A percentile compares a stretch with the other conserved stretches of the same genome.
These are phyloP conservation scores for Herpetomonas tarakana DNA, from an alignment of 208 protist species.

Conservation along the genomic window DNA sequence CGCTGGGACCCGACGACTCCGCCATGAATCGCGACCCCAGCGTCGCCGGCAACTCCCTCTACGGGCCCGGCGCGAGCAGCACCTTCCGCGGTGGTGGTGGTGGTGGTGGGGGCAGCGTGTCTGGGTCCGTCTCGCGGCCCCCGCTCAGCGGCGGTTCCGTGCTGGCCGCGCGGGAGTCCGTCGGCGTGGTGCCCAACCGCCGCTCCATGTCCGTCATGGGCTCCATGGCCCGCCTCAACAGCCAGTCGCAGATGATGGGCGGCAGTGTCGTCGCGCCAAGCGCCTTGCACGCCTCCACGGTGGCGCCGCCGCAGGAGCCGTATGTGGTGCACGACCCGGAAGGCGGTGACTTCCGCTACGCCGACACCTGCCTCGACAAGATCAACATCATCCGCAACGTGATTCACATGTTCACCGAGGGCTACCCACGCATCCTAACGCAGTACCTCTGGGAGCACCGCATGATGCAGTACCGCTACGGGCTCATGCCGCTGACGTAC, in stretches of 20 bases:
- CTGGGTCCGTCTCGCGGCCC: slow-evolving; percentile 10
- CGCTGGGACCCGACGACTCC: slow-evolving; percentile 27
- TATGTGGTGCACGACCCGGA: slow-evolving; percentile 81
- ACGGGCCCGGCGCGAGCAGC: slow-evolving; percentile 2
- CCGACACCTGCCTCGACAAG: slow-evolving; percentile 39
- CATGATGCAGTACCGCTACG: slow-evolving; percentile 69
- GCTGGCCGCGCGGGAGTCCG: slow-evolving; percentile 49
- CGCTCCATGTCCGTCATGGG: slow-evolving; percentile 26
- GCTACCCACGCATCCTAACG: slow-evolving; percentile 85
- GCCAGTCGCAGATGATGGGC: not conserved
- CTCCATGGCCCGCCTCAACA: slow-evolving; percentile 24
- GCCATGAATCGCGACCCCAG: slow-evolving; percentile 12
- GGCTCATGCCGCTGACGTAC: slow-evolving; percentile 65
- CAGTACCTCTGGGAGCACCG: slow-evolving; percentile 89
- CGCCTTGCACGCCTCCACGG: slow-evolving; percentile 4
- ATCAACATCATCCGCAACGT: slow-evolving; percentile 80
- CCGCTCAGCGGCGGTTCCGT: slow-evolving; percentile 20
- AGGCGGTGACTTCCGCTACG: slow-evolving; percentile 75
- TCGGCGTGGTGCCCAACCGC: slow-evolving; percentile 69
- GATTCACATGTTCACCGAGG: slow-evolving; percentile 90
- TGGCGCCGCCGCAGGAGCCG: slow-evolving; percentile 5
- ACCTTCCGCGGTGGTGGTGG: slow-evolving; percentile 5
- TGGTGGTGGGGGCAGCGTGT: slow-evolving; percentile 14
- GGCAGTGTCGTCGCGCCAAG: slow-evolving; percentile 11
- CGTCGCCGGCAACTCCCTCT: slow-evolving; percentile 8